Evolutionary conservation across 352 stramenopile species (phyloP).

Genomic region (Elongisporangium anandrum): DNA sequence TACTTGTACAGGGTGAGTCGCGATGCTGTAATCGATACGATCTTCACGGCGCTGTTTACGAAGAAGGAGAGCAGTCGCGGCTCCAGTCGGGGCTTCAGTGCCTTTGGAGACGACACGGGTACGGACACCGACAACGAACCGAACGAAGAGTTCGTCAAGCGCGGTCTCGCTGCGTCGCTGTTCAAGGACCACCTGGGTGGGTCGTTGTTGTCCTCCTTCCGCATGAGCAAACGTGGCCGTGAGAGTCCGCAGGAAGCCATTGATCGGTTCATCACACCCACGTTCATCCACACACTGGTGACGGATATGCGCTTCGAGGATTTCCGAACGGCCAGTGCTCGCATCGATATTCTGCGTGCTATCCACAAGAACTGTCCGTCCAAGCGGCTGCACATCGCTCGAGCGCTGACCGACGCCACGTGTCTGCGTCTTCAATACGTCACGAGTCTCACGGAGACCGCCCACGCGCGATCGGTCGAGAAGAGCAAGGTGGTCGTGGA

Average conservation of each 20-base stretch:
- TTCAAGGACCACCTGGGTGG: conserved; percentile 62
- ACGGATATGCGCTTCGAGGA: conserved; percentile 82
- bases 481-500: conserved; percentile 46
- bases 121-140: conserved; percentile 71
- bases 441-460: conserved; percentile 30
- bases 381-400: conserved; percentile 65
- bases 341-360: conserved; percentile 78
- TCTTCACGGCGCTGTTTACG: conserved; percentile 71
- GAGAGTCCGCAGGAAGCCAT: conserved; percentile 42
- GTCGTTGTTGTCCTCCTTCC: conserved; percentile 11
- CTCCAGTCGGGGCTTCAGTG: conserved; percentile 36
- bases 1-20: conserved; percentile 45
- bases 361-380: conserved; percentile 77
- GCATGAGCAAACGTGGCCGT: conserved; percentile 16
- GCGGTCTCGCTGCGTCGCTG: conserved; percentile 60
- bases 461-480: conserved; percentile 57
- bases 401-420: conserved; percentile 70
- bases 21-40: conserved; percentile 78
- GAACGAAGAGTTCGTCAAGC: conserved; percentile 85
- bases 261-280: conserved; percentile 70
- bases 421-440: conserved; percentile 67
- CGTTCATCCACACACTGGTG: conserved; percentile 76
- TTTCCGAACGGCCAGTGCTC: conserved; percentile 76
- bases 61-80: conserved; percentile 16
- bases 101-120: conserved; percentile 69